Conservation (phyloP, 1,139 yeast genomes). For the Zhuliangozyma parablackwelliae region DNA sequence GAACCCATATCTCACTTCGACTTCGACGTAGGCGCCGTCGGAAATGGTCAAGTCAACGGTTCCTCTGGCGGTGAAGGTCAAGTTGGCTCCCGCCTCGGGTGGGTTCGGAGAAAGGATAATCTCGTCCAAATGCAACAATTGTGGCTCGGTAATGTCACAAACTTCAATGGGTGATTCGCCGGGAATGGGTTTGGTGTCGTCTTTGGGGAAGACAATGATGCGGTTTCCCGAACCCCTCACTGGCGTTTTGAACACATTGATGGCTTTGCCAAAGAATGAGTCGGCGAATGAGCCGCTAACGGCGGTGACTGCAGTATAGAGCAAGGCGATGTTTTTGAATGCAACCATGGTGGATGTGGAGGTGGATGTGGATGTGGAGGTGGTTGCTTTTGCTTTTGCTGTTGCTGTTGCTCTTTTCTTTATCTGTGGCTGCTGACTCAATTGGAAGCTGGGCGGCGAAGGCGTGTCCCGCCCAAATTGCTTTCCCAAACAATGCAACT, state of each 20-base stretch:
- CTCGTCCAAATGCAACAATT: conserved; percentile 55
- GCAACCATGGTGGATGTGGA: conserved; percentile 21
- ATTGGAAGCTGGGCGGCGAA: too few relatives aligned
- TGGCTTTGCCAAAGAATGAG: conserved; percentile 14
- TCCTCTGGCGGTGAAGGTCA: conserved; percentile 77
- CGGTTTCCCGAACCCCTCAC: too few relatives aligned
- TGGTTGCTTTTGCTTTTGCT: too few relatives aligned
- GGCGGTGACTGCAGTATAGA: conserved; percentile 14
- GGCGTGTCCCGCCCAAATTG: too few relatives aligned
- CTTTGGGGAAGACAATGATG: conserved; percentile 8
- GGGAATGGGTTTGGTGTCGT: conserved; percentile 65
- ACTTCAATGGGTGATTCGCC: conserved; percentile 82
- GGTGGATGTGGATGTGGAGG: too few relatives aligned
- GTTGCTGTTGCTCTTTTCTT: too few relatives aligned
- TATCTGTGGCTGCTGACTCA: too few relatives aligned
- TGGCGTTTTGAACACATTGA: conserved; percentile 1
- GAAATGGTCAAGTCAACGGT: conserved; percentile 48
- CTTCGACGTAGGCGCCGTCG: conserved; percentile 89
- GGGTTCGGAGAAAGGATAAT: conserved; percentile 79
- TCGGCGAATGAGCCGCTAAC: conserved; percentile 15
- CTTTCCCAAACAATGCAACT: too few relatives aligned
- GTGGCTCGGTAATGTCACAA: conserved; percentile 66
- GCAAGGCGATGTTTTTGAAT: conserved; percentile 17
- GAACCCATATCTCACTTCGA: conserved; percentile 88
- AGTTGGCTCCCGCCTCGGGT: conserved; percentile 73